Base-by-base conservation (phyloP, 768 basidiomycete genomes). In the Phylloporus sp. region DNA sequence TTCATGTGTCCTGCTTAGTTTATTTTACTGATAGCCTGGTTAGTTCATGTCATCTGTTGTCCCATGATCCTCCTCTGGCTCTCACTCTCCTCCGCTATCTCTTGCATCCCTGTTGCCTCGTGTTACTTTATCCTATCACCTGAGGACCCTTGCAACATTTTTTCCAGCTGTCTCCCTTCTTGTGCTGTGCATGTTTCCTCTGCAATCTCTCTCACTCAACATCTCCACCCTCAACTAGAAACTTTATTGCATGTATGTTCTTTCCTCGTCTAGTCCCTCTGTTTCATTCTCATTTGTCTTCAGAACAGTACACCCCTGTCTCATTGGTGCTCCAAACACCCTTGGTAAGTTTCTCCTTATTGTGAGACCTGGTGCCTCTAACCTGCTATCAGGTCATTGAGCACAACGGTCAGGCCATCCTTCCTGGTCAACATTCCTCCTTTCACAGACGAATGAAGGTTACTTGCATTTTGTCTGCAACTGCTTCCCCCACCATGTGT, bases 401-500 rank as follows among this genome's bases (percentile, higher is more conserved):
- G 72, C 87, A 90, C 67, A 86, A 89, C 63, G 87, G 88, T 61
- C 79, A 81, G 48, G 87, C 90, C 69, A 74, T 91, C 49, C 92
- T 91, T 11, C 78, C 88, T 53, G 92, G 86, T 82, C 97, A 98
- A 99, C 75, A 89, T 99, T 69, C 93, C 95, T 11, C 93, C 98
- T 66, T 97, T 97, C 71, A 93, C 94, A 49, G 93, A 99, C 74
- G 91, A 98, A 97, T 77, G 93, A 91, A 75, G 92, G 92, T 64
- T 90, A 88, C 67, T 76, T 98, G 71, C 90, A 95, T 64, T 98
- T 80, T 73, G 97, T 99, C 61, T 87, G 97, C 75, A 98, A 98
- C 81, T 98, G 97, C 75, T 99, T 99, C 89, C 97, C 97, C 61
- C 97, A 99, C 79, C 95, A n/a, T n/a, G n/a, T n/a, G n/a, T n/a